Base-by-base conservation (phyloP, 1,284 basidiomycete species). In the Meira miltonrushii region DNA sequence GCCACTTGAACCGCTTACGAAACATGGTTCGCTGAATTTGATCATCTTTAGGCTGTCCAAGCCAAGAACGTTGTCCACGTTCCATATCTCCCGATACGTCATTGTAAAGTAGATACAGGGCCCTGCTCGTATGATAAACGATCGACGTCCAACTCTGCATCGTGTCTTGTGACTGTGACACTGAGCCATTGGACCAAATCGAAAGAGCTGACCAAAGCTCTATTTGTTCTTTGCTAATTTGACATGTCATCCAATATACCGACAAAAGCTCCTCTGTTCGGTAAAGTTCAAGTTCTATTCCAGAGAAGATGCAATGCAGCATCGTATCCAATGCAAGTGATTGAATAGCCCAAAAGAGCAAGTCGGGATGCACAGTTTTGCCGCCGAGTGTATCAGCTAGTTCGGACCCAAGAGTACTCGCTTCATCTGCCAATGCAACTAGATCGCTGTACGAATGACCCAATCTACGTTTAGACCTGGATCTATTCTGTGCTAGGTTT, bases 201-300 rank as follows among this genome's bases (percentile, higher is more conserved):
- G 46, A n/a, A 7, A 17, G 46, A 21, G n/a, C 46, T 23, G 12
- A 21, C 12, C 12, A n/a, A 5, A 48, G n/a, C 12, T 48, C 46
- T 25, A 48, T 13, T 23, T 48, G 17, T 21, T 48, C 46, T 25
- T 48, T 23, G 17, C 17, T 21, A 21, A 48, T 48, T 48, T 23
- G 47, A 8, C 52, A 38, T 12, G 72, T 60, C 9, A 88, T 87
- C 86, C 88, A 89, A 78, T 89, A 89, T 4, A 87, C 85, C 63
- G 87, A 84, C 0, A 86, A 81, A 44, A 81, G 82, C 70, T 91
- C 89, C 43, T 86, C 83, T 0, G 80, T 75, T 8, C 83, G 81
- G 68, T 90, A 89, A 8, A 92, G 78, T 47, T 88, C 86, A 25
- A 90, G 80, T 71, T 90, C 88, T 64, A 89, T 87, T 1, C 88